Percentiles rank a stretch among this genome's conserved stretches.
These are phyloP conservation scores for Spongospora subterranea DNA, from an alignment of 208 protist genomes.

Conservation along the genomic window DNA sequence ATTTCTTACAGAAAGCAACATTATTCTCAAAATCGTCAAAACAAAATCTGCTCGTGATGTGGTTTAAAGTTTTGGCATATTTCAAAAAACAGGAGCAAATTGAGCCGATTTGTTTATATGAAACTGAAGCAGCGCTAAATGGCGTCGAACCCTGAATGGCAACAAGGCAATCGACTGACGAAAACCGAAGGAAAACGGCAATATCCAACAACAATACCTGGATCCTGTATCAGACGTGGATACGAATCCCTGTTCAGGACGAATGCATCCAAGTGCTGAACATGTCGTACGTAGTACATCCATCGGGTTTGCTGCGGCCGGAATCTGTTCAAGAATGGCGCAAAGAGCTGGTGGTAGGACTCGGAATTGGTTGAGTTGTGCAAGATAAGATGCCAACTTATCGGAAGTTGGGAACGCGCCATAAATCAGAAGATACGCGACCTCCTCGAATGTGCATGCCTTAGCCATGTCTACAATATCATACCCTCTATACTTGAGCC, in stretches of 20 bases:
- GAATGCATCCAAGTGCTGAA: conserved; percentile 32
- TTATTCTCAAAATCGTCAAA: no score
- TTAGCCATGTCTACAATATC: not conserved
- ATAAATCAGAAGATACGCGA: conserved; percentile 57
- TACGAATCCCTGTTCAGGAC: conserved; percentile 13
- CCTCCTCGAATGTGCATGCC: conserved; percentile 49
- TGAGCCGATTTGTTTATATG: no score
- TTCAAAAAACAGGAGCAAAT: no score
- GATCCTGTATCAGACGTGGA: not conserved
- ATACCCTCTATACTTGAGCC: conserved; percentile 44
- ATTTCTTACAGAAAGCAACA: no score
- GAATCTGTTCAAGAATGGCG: conserved; percentile 45
- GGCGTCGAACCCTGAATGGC: no score
- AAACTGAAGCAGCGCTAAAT: no score
- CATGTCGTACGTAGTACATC: conserved; percentile 57
- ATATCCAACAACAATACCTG: not conserved
- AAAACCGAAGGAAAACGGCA: no score
- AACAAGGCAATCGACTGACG: no score
- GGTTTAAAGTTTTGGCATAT: no score
- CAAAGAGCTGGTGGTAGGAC: not conserved
- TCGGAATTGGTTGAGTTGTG: not conserved
- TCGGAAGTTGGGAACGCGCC: not conserved
- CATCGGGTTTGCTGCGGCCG: conserved; percentile 25
- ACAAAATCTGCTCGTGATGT: no score
- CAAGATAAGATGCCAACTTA: not conserved